A percentile compares a stretch with the other conserved stretches of the same genome.
phyloP scores from a whole-genome alignment of 345 rosid genomes.

The Salix udensis region DNA sequence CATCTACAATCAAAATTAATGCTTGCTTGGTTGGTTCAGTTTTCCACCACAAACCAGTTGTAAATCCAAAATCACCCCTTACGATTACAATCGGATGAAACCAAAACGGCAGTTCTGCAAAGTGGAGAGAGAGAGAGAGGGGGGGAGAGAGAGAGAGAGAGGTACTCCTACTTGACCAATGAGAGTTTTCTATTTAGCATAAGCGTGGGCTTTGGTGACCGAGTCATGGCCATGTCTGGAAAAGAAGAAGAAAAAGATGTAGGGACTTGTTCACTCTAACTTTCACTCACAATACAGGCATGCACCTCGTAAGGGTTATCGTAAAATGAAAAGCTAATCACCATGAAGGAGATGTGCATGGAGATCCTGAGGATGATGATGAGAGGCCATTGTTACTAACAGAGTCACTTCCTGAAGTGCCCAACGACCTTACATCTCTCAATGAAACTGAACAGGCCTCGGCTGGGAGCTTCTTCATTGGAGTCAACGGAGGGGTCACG shows the following conservation, averaged over 20 bases:
- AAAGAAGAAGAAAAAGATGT: background rate
- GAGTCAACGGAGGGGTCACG: conserved; percentile 64
- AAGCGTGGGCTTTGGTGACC: conserved; percentile 24
- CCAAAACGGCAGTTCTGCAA: conserved; percentile 17
- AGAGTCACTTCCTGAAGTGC: conserved; percentile 56
- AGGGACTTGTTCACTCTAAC: background rate
- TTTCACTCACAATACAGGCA: conserved; percentile 23
- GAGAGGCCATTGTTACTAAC: conserved; percentile 46
- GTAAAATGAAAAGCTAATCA: conserved; percentile 17
- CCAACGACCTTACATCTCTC: conserved; percentile 47
- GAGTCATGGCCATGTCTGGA: conserved; percentile 29
- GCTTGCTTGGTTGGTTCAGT: background rate
- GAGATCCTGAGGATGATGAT: conserved; percentile 64
- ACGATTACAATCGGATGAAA: conserved; percentile 18
- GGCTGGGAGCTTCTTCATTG: conserved; percentile 81
- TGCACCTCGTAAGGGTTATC: background rate
- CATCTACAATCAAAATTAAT: conserved; percentile 11
- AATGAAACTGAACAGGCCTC: conserved; percentile 73
- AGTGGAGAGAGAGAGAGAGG: background rate
- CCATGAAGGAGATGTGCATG: conserved; percentile 89
- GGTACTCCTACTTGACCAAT: background rate
- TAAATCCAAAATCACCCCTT: background rate
- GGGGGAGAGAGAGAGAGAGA: background rate
- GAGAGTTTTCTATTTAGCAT: conserved; percentile 4
- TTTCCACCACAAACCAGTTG: background rate